phyloP scores from a whole-genome alignment of 169 alveolate genomes.

The Eimeria maxima region DNA sequence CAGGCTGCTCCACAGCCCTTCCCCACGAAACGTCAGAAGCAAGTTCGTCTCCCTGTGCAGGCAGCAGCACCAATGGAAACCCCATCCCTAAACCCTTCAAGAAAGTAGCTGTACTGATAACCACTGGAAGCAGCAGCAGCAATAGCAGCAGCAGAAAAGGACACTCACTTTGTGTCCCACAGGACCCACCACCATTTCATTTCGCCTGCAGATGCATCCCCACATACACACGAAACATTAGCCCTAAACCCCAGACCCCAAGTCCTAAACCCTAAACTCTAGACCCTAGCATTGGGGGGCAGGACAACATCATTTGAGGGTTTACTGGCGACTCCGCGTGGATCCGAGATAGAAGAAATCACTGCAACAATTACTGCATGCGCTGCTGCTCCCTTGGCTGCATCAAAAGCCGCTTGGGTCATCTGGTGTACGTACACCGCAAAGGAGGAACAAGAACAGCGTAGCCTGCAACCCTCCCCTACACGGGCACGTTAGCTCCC shows the following conservation, averaged over 20 bases:
- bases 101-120: neutral
- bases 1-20: constrained; percentile 42
- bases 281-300: neutral
- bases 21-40: constrained; percentile 28
- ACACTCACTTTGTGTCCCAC: constrained; percentile 51
- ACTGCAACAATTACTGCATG: constrained; percentile 45
- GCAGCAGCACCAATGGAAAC: neutral
- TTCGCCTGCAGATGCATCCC: neutral
- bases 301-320: neutral
- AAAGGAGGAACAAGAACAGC: neutral
- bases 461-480: neutral
- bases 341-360: constrained; percentile 27
- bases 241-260: neutral
- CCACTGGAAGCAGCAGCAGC: constrained; percentile 29
- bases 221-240: neutral
- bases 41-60: constrained; percentile 20
- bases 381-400: constrained; percentile 53
- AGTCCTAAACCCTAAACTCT: constrained; percentile 3
- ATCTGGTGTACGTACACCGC: constrained; percentile 35
- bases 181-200: constrained; percentile 62
- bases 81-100: neutral
- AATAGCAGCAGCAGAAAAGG: neutral
- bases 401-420: neutral
- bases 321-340: constrained; percentile 61
- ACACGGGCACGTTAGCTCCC: neutral